Evolutionary conservation across 2,329 filamentous ascomycete genomes (phyloP), one percentile per base, ranked within the genome.

Genomic region (Aspergillus bombycis): DNA sequence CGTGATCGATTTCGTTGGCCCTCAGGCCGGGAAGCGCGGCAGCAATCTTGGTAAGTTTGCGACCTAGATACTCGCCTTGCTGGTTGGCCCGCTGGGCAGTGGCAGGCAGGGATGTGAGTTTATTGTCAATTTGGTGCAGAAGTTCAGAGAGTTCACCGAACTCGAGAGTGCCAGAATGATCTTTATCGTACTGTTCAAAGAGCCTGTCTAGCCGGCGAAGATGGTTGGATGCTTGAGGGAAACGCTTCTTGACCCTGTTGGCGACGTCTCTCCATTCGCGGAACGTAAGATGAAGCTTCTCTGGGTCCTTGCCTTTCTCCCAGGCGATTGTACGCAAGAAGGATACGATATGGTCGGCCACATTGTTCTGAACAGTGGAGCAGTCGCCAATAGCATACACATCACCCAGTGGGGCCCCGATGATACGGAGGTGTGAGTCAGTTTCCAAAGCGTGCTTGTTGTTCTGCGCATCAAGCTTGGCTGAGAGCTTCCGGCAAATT

Each of bases 351-450:
- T 97, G 90, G 74, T 96, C 92, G 3, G 94, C 92, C 2, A 98
- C 85, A 71, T 99, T 99, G 82, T 99, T 99, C 75, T 99, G 96
- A 0, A 99, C 94, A 0, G 96, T 99, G 8, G 92, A 85, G 80
- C 95, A 98, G 80, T 99, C 95, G 16, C 95, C 95, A 66, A 99
- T 93, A 55, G 94, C 94, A 74, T 99, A 99, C 26, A 99, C 93
- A 65, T 98, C 94, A 43, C 95, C 95, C 0, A 98, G 81, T 0
- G 95, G 95, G 0, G 95, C 88, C 59, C 95, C 95, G 64, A 91
- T 91, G 0, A 99, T 82, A 46, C 95, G 92, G 10, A 98, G 89
- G 75, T 99, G 94, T 1, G 92, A 89, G 76, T 99, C 95, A 0
- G 95, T 99, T 77, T 98, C 95, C 10, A 99, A 85, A 2, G 96